Evolutionary conservation across 1,139 yeast genomes (phyloP), one percentile per base, ranked within the genome.

Genomic region (Meyerozyma smithsonii): DNA sequence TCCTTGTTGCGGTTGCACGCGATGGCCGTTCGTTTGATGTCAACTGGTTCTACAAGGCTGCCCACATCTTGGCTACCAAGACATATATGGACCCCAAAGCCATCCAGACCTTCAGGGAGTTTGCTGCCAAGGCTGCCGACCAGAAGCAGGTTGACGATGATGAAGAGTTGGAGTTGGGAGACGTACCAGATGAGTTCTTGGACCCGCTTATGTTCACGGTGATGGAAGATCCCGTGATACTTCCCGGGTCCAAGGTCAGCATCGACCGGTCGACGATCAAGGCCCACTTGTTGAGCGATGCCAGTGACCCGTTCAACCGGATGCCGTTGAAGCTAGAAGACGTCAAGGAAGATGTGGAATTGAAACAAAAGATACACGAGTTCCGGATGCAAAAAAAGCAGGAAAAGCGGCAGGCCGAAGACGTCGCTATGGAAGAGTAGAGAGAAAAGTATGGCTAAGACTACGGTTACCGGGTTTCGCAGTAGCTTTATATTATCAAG

Each of bases 281-380:
- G 58, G 88, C 96, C 1, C 98, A 94, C 69, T 69, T 94, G 46
- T 74, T 94, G 58, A 86, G 92, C 66, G 97, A 92, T 64, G 79
- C 96, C 1, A 90, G 96, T 1, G 99, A 94, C 66, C 99, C 99
- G 10, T 94, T 94, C 64, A 94, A 92, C 62, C 79, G 99, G 63
- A 74, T 82, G 63, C 97, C 98, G 2, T 69, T 94, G 50, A 88
- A 79, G 53, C 63, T 92, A 39, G 97, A 90, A 48, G 96, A 94
- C 50, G 96, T 89, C 18, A 60, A 75, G 18, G 95, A 94, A 19
- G 81, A 88, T 60, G 68, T 66, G 1, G 94, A 82, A 45, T 68
- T 89, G 55, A 81, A 72, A 55, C 56, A 61, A 32, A 76, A 73
- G 55, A 90, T 90, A 40, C 67, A 64, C 39, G 77, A 69, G 28